These are phyloP conservation scores for Penicillium olsonii DNA, from an alignment of 2,329 filamentous ascomycete species.

Conservation along the genomic window DNA sequence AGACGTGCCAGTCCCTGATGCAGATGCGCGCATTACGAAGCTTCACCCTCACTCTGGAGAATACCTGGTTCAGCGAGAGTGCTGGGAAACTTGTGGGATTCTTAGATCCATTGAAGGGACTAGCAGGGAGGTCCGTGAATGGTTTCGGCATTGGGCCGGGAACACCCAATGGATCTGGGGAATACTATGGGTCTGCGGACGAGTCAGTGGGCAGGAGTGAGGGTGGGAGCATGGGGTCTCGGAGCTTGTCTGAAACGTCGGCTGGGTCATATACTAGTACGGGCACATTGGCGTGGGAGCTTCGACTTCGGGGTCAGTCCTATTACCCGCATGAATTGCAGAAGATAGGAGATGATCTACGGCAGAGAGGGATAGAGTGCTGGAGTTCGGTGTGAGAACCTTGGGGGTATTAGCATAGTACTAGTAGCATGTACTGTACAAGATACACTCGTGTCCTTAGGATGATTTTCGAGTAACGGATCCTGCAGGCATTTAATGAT, in stretches of 20 bases:
- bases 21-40: conserved; percentile 28
- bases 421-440: neutral
- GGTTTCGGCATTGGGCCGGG: no score
- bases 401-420: neutral
- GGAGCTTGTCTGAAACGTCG: neutral
- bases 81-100: conserved; percentile 39
- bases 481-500: neutral
- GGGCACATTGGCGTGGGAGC: conserved; percentile 25
- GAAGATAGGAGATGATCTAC: conserved; percentile 31
- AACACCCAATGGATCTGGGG: neutral
- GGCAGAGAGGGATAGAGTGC: conserved; percentile 36
- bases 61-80: conserved; percentile 40
- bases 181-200: neutral
- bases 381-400: conserved; percentile 24
- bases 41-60: conserved; percentile 35
- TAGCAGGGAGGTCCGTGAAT: conserved; percentile 19
- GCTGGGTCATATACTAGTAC: neutral
- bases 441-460: no score
- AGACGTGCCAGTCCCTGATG: conserved; percentile 34
- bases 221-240: no score
- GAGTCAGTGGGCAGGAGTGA: neutral
- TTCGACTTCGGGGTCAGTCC: conserved; percentile 35
- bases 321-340: conserved; percentile 36
- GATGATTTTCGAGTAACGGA: no score
- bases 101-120: conserved; percentile 34